A percentile compares a stretch with the other conserved stretches of the same genome.
phyloP scores from a whole-genome alignment of 768 basidiomycete species.

The Amanita rimosa region DNA sequence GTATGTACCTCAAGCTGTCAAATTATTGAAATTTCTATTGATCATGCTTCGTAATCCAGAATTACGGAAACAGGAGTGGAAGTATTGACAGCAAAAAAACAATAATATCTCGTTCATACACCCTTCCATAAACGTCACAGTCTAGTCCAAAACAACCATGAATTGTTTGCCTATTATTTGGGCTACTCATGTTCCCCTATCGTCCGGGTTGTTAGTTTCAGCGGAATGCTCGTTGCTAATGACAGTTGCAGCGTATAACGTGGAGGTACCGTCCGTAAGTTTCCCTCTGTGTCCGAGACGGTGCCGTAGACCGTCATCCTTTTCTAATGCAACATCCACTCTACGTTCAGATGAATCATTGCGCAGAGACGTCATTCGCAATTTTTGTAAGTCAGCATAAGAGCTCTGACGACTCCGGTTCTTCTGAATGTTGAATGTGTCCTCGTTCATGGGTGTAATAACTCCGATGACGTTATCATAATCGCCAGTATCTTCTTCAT shows the following conservation, averaged over 20 bases:
- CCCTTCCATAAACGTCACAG: not conserved
- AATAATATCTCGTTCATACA: not conserved
- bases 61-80: slow-evolving; percentile 90
- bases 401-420: slow-evolving; percentile 56
- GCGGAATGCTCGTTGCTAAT: slow-evolving; percentile 34
- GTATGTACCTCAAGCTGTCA: slow-evolving; percentile 42
- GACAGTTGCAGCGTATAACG: slow-evolving; percentile 50
- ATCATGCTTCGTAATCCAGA: slow-evolving; percentile 26
- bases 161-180: not conserved
- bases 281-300: slow-evolving; percentile 41
- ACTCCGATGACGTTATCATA: slow-evolving; percentile 81
- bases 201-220: slow-evolving; percentile 53
- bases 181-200: slow-evolving; percentile 35
- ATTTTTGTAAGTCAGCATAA: slow-evolving; percentile 73
- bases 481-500: slow-evolving; percentile 83
- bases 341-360: slow-evolving; percentile 8
- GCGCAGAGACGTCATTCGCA: slow-evolving; percentile 24
- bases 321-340: slow-evolving; percentile 5
- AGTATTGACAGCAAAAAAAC: slow-evolving; percentile 58
- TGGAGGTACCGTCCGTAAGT: slow-evolving; percentile 52
- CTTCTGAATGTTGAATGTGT: slow-evolving; percentile 26
- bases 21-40: not conserved
- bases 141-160: not conserved
- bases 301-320: slow-evolving; percentile 30
- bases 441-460: slow-evolving; percentile 37